A percentile compares a stretch with the other conserved stretches of the same genome.
These are phyloP conservation scores for Metschnikowia drakensbergensis DNA, from an alignment of 805 yeast species.

Conservation along the genomic window DNA sequence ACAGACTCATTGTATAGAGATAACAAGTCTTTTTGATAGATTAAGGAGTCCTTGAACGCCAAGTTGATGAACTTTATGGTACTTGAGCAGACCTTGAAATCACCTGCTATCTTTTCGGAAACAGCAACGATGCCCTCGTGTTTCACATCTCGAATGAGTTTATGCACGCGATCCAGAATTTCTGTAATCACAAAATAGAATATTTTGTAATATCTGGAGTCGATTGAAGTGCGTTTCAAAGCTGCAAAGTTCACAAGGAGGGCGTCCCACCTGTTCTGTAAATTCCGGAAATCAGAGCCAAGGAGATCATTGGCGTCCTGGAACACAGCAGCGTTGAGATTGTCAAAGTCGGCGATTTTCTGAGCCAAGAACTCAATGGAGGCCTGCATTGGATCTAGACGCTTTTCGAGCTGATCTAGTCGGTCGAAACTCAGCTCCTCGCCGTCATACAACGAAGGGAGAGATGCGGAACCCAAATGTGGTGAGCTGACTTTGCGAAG, in stretches of 20 bases:
- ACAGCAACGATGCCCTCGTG: constrained; percentile 15
- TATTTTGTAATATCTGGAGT: constrained; percentile 8
- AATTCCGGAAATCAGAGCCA: background rate
- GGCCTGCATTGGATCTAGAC: constrained; percentile 8
- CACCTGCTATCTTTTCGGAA: constrained; percentile 27
- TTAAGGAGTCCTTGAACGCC: constrained; percentile 35
- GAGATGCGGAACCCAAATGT: background rate
- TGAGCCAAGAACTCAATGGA: constrained; percentile 12
- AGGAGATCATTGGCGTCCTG: background rate
- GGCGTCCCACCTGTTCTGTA: constrained; percentile 9
- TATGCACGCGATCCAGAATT: constrained; percentile 5
- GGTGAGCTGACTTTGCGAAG: background rate
- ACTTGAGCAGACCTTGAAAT: constrained; percentile 39
- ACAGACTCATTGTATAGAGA: constrained; percentile 11
- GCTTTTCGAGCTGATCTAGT: background rate
- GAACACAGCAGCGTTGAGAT: background rate
- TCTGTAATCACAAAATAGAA: constrained; percentile 10
- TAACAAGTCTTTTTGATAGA: constrained; percentile 25
- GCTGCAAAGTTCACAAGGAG: constrained; percentile 5
- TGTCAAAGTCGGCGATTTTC: constrained; percentile 7
- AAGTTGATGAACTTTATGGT: constrained; percentile 30
- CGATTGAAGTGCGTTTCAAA: constrained; percentile 9
- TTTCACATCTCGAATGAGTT: constrained; percentile 5
- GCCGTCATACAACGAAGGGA: background rate
- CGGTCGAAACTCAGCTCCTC: background rate